Conservation (phyloP, 1,284 basidiomycete genomes). For the Trichosporon sp. region DNA sequence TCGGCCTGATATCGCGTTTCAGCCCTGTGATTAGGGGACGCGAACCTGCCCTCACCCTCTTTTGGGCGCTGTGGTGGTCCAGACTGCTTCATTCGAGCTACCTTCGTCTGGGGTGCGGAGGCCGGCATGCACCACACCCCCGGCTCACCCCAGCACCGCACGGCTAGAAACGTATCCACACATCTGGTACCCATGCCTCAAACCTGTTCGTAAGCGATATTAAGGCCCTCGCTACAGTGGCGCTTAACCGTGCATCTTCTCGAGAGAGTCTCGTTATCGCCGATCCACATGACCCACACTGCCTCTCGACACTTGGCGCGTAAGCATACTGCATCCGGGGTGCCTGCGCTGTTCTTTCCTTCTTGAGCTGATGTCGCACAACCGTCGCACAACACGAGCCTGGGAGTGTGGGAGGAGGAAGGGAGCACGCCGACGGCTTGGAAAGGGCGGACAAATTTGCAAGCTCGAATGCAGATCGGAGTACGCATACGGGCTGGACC, state of each 20-base stretch:
- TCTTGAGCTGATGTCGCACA: not conserved
- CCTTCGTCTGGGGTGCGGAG: too few species aligned
- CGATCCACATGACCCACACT: not conserved
- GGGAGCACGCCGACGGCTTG: not conserved
- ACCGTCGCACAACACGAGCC: too few species aligned
- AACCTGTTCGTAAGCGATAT: not conserved
- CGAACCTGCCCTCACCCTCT: not conserved
- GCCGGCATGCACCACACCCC: not conserved
- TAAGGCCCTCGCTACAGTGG: not conserved
- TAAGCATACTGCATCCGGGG: constrained; percentile 6
- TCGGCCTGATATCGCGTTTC: not conserved
- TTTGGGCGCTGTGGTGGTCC: not conserved
- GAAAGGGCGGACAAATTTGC: not conserved
- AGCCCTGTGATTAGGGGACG: not conserved
- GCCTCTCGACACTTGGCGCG: not conserved
- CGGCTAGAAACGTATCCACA: not conserved
- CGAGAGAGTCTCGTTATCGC: not conserved
- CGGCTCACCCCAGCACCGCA: too few species aligned
- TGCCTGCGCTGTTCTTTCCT: not conserved
- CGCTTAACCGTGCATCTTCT: not conserved
- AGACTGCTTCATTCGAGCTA: too few species aligned
- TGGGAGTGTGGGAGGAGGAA: constrained; percentile 1
- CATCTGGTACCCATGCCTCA: not conserved
- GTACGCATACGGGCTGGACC: not conserved
- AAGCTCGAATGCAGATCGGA: not conserved